Base-by-base conservation (phyloP, 148 eudicot species). In the Silene latifolia region DNA sequence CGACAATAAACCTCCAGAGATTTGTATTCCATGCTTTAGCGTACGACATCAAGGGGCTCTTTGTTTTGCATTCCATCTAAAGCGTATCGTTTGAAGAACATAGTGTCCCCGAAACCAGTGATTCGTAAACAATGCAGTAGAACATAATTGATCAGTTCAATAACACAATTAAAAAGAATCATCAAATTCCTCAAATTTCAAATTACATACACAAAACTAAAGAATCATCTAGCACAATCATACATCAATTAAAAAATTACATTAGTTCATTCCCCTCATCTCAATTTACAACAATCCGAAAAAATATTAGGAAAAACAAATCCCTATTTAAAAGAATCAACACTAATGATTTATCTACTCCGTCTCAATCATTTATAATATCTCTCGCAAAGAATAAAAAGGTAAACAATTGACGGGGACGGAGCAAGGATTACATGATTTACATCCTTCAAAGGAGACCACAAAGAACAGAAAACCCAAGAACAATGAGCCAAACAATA, bases 381-480 rank as follows among this genome's bases (percentile, higher is more conserved):
- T 17, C 15, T 12, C 54, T 48, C 15, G 2, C 15, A 48, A 48
- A 48, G 13, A 12, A 48, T 12, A 48, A 48, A 48, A 48, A 48
- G 17, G 56, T 51, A 15, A 51, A 51, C 18, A 51, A 51, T 13
- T 51, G 56, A 51, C 54, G 56, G 56, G 17, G 56, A 51, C 4
- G 56, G 56, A 51, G 56, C 17, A 0, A 6, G 44, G 5, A 39
- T 39, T 39, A 8, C 51, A 32, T 4, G 5, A 32, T 32, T 32
- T 32, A 32, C 3, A 69, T 46, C 18, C 12, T 72, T 90, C 83
- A 90, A 29, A 92, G 85, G 62, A 92, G 80, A 14, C 91, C 97
- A 56, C 89, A 90, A 60, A 93, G 83, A 13, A 87, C 88, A 53
- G 90, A 84, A 58, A 93, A 84, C 1, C 93, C 98, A 14, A 93